Evolutionary conservation across 805 yeast species (phyloP).

Genomic region (Hanseniaspora hatyaiensis): DNA sequence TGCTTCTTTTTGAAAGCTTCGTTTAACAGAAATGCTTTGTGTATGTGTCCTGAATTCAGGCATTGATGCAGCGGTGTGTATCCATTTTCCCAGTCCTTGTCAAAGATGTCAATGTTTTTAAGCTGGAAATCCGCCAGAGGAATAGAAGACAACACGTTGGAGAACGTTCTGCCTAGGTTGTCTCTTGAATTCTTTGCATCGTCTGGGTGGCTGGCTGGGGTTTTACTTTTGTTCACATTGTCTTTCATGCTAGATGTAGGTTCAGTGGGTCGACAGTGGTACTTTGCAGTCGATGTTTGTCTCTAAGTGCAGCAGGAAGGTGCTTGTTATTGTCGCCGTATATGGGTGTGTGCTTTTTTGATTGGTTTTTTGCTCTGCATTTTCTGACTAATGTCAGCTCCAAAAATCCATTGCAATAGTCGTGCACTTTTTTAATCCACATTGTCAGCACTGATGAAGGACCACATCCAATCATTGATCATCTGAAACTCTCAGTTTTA

Average conservation of each 20-base stretch:
- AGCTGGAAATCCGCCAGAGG: slow-evolving; percentile 21
- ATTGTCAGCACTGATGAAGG: no score
- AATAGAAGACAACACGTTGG: slow-evolving; percentile 23
- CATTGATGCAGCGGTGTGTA: slow-evolving; percentile 75
- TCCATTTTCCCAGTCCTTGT: slow-evolving; percentile 61
- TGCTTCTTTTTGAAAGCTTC: slow-evolving; percentile 23
- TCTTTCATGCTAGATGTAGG: slow-evolving; percentile 14
- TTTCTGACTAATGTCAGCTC: no score
- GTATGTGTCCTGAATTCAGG: slow-evolving; percentile 26
- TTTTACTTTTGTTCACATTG: slow-evolving; percentile 16
- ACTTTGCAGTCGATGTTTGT: no score
- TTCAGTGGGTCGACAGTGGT: no score
- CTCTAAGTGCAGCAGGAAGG: no score
- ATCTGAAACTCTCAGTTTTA: no score
- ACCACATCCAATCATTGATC: no score
- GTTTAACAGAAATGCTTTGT: slow-evolving; percentile 26
- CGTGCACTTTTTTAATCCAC: no score
- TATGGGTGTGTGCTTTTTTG: no score
- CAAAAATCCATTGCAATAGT: no score
- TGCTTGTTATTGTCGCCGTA: no score
- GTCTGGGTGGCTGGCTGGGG: not conserved
- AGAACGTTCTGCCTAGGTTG: slow-evolving; percentile 48
- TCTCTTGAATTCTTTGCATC: slow-evolving; percentile 34
- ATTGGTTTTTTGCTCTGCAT: no score
- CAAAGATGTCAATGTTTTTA: slow-evolving; percentile 30